Base-by-base conservation (phyloP, 345 rosid genomes). In the Brassica incana region DNA sequence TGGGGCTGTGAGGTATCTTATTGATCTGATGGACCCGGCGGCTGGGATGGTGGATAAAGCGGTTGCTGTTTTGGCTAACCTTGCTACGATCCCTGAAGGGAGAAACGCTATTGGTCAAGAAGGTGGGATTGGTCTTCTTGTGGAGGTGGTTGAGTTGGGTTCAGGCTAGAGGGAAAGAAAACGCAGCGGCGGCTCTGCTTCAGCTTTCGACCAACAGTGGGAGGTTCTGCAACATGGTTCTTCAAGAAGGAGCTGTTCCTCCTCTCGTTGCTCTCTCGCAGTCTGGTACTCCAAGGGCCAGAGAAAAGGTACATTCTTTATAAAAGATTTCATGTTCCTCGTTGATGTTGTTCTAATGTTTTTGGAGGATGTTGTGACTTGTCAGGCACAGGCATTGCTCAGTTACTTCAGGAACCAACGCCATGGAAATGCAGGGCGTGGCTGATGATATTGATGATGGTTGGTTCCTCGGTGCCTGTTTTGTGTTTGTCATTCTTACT, bases 11-110 rank as follows among this genome's bases (percentile, higher is more conserved):
- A 93, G 72, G 81, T 86, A 93, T 77, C 97, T 95, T 1, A 93
- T 95, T 9, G 97, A 93, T 54, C 86, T 95, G 78, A 90, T 95
- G 99, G 98, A 96, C 69, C 99, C 98, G 8, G 95, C 99, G 36
- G 95, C 94, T 32, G 99, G 98, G 64, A 91, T 93, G 98, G 99
- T 95, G 54, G 99, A 93, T 76, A 96, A 96, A 87, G 99, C 98
- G 1, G 99, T 95, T 33, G 97, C 98, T 32, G 98, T 95, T 75
- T 86, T 95, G 78, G 97, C 98, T 23, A 95, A 93, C 82, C 97
- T 95, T 23, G 92, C 98, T 2, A 91, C 98, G 29, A 86, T 89
- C 12, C 86, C 81, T 0, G 99, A 93, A 82, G 98, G 99, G 50
- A 87, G 97, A 86, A 75, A 82, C 58, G 90, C 91, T 6, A 95